These are phyloP conservation scores for Yamadazyma triangularis DNA, from an alignment of 1,139 yeast genomes.

Conservation along the genomic window DNA sequence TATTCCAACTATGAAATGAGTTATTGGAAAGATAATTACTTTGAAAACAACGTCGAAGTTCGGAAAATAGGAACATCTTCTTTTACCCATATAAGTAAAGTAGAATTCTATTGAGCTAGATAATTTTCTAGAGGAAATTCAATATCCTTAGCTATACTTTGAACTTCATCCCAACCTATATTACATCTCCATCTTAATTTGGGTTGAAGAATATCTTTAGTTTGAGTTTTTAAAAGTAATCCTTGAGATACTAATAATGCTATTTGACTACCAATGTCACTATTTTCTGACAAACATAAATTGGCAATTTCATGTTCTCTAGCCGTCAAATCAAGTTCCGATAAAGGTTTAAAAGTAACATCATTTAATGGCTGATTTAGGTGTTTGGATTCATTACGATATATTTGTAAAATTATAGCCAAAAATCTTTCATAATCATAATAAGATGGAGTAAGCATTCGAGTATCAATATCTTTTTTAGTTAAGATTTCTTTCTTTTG, in stretches of 20 bases:
- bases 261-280: conserved; percentile 54
- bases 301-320: conserved; percentile 29
- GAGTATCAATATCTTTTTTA: conserved; percentile 45
- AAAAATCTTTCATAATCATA: conserved; percentile 67
- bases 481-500: conserved; percentile 33
- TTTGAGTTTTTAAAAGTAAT: conserved; percentile 44
- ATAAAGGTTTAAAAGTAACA: conserved; percentile 13
- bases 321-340: conserved; percentile 26
- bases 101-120: conserved; percentile 22
- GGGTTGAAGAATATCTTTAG: conserved; percentile 56
- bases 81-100: conserved; percentile 23
- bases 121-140: conserved; percentile 54
- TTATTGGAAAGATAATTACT: conserved; percentile 57
- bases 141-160: conserved; percentile 47
- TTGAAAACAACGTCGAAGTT: conserved; percentile 46
- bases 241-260: conserved; percentile 58
- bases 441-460: conserved; percentile 54
- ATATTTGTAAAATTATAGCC: conserved; percentile 61
- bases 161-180: conserved; percentile 49
- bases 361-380: conserved; percentile 12
- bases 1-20: conserved; percentile 51
- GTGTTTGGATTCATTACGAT: conserved; percentile 34
- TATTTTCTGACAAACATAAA: conserved; percentile 33
- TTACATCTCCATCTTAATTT: conserved; percentile 64
- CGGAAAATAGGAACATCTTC: conserved; percentile 27